phyloP scores from a whole-genome alignment of 441 rosid genomes.

The Aleurites moluccanus region DNA sequence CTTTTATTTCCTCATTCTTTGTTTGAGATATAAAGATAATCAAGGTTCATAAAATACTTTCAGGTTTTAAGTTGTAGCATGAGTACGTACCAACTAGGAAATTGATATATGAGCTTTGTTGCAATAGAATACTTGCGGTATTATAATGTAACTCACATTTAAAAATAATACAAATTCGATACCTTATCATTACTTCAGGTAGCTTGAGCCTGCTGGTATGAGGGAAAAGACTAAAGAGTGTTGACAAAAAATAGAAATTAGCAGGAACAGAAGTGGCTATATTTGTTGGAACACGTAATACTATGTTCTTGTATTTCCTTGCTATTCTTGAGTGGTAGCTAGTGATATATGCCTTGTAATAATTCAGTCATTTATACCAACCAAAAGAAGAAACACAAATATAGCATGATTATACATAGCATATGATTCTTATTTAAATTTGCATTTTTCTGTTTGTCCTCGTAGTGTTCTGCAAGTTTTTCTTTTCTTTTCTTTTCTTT shows the following conservation, averaged over 20 bases:
- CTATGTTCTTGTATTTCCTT: background rate
- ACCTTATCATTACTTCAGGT: background rate
- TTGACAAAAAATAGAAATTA: too few species aligned
- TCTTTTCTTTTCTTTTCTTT: background rate
- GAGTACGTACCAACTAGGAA: constrained; percentile 9
- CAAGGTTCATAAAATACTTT: constrained; percentile 19
- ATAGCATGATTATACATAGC: too few species aligned
- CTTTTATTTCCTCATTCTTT: constrained; percentile 3
- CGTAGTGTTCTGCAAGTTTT: background rate
- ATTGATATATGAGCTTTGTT: constrained; percentile 5
- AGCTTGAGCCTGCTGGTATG: background rate
- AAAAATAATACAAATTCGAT: constrained; percentile 13
- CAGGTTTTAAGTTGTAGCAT: constrained; percentile 23
- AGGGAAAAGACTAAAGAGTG: too few species aligned
- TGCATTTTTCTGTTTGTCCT: background rate
- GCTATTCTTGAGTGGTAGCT: background rate
- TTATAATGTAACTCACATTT: background rate
- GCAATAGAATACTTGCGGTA: constrained; percentile 10
- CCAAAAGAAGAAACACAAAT: too few species aligned
- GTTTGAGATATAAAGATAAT: constrained; percentile 9
- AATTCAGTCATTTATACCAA: too few species aligned
- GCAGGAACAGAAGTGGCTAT: too few species aligned
- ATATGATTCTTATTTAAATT: too few species aligned
- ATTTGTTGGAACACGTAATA: too few species aligned
- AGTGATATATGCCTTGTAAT: background rate